phyloP scores from a whole-genome alignment of 108 stramenopile genomes.

The Cyclotella distinguenda region DNA sequence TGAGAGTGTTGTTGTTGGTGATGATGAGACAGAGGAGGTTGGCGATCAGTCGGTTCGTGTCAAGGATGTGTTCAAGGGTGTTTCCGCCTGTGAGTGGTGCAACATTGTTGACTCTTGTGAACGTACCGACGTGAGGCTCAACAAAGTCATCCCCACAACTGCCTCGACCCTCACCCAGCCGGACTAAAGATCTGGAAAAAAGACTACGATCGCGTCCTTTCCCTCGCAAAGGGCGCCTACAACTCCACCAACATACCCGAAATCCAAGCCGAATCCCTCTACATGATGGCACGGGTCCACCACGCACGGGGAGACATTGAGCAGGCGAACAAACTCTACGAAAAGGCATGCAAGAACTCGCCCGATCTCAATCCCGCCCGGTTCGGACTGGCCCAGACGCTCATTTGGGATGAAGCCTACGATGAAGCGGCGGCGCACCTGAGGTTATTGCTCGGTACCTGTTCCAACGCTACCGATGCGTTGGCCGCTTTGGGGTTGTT shows the following conservation, averaged over 20 bases:
- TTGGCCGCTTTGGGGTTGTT: slow-evolving; percentile 74
- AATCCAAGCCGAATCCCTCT: slow-evolving; percentile 91
- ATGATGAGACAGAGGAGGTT: slow-evolving; percentile 46
- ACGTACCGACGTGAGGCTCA: too few relatives aligned
- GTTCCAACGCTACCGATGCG: slow-evolving; percentile 80
- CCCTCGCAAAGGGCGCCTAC: slow-evolving; percentile 87
- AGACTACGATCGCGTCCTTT: slow-evolving; percentile 88
- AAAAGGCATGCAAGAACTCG: slow-evolving; percentile 68
- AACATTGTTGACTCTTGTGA: too few relatives aligned
- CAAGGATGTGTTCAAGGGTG: slow-evolving; percentile 71
- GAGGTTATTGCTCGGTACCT: slow-evolving; percentile 58
- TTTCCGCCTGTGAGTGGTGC: slow-evolving; percentile 50
- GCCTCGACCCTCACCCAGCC: slow-evolving; percentile 5
- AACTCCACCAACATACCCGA: slow-evolving; percentile 70
- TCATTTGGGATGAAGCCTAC: slow-evolving; percentile 70
- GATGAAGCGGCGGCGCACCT: slow-evolving; percentile 64
- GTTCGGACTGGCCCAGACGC: slow-evolving; percentile 80
- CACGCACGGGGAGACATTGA: slow-evolving; percentile 80
- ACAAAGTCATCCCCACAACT: background rate
- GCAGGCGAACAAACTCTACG: slow-evolving; percentile 77
- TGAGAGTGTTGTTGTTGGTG: slow-evolving; percentile 61
- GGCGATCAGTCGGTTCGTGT: slow-evolving; percentile 57
- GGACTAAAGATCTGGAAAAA: slow-evolving; percentile 86
- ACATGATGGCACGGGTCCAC: slow-evolving; percentile 83
- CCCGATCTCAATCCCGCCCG: slow-evolving; percentile 75